Evolutionary conservation across 495 filamentous ascomycete genomes (phyloP).

Genomic region (Aspergillus leporis): DNA sequence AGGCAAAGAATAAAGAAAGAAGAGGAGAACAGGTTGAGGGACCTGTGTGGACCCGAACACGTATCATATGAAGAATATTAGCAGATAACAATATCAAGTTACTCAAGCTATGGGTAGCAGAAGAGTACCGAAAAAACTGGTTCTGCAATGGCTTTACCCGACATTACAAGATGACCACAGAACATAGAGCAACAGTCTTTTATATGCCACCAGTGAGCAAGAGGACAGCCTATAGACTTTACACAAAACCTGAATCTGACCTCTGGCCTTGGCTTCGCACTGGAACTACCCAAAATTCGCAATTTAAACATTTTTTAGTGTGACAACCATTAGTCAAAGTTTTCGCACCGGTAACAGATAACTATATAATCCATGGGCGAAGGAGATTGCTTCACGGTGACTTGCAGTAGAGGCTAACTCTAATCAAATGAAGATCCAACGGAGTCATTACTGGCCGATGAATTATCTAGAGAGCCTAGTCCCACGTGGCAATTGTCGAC

Average conservation of each 20-base stretch:
- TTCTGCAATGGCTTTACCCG: not conserved
- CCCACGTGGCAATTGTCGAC: not conserved
- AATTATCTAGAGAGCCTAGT: not conserved
- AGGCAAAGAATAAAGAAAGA: too few relatives aligned
- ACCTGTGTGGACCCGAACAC: too few relatives aligned
- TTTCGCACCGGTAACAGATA: not conserved
- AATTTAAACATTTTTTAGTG: not conserved
- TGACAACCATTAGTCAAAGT: not conserved
- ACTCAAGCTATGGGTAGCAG: too few relatives aligned
- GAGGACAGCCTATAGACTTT: not conserved
- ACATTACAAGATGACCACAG: not conserved
- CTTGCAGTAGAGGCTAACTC: slow-evolving; percentile 1
- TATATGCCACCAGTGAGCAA: not conserved
- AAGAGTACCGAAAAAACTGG: not conserved
- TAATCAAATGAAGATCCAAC: not conserved
- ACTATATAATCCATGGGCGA: not conserved
- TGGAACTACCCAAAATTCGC: not conserved
- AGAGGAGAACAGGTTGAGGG: too few relatives aligned
- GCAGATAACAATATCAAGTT: too few relatives aligned
- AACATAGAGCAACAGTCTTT: not conserved
- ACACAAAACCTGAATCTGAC: not conserved
- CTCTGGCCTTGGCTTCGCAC: not conserved
- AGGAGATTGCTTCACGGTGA: not conserved
- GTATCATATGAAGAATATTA: too few relatives aligned
- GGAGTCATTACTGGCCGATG: not conserved